A percentile compares a stretch with the other conserved stretches of the same genome.
Evolutionary conservation across 2,329 filamentous ascomycete species (phyloP).

Genomic region (Colletotrichum sp.): DNA sequence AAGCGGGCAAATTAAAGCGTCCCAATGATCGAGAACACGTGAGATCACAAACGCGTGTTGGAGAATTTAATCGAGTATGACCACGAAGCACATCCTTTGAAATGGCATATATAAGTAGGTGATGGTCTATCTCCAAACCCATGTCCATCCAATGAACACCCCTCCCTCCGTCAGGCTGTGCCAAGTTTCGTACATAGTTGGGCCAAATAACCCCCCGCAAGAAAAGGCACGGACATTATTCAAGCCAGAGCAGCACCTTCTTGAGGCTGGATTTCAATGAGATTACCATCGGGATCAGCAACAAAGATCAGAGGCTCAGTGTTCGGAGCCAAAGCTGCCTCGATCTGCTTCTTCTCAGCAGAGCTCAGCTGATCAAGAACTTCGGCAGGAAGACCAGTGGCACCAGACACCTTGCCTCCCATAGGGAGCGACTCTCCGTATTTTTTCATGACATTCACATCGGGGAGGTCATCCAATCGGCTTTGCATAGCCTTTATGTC

Average conservation of each 20-base stretch:
- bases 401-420: constrained; percentile 10
- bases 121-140: not conserved
- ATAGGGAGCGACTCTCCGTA: constrained; percentile 22
- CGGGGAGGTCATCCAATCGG: constrained; percentile 24
- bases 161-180: not conserved
- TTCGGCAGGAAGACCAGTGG: constrained; percentile 7
- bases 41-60: not conserved
- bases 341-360: constrained; percentile 7
- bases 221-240: not conserved
- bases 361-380: constrained; percentile 17
- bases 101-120: not conserved
- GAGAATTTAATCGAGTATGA: not conserved
- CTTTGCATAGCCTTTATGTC: constrained; percentile 32
- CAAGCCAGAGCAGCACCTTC: not conserved
- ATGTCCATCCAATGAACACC: not conserved
- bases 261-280: constrained; percentile 29
- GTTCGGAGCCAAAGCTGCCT: constrained; percentile 9
- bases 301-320: constrained; percentile 24
- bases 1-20: not conserved
- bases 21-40: not conserved
- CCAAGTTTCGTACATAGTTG: not conserved
- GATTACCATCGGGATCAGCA: constrained; percentile 29
- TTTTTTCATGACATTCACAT: constrained; percentile 32
- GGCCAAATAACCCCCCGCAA: not conserved
- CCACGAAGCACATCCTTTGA: not conserved